These are phyloP conservation scores for Pseudopyrenochaeta lycopersici DNA, from an alignment of 2,329 filamentous ascomycete species.

Conservation along the genomic window DNA sequence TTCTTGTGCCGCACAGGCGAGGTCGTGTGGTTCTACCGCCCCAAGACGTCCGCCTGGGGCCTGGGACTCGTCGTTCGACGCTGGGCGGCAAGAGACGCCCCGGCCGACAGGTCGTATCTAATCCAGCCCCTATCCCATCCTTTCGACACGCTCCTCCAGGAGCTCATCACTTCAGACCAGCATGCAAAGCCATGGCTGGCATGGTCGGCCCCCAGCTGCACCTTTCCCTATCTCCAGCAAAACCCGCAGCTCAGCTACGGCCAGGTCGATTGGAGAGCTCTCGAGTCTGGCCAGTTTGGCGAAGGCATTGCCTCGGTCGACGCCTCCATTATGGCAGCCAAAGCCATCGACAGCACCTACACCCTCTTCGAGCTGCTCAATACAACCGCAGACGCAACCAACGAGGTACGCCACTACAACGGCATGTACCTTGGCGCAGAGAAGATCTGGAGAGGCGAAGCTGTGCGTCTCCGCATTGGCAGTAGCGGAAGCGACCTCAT, in stretches of 20 bases:
- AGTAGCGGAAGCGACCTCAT: constrained; percentile 58
- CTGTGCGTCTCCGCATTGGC: constrained; percentile 61
- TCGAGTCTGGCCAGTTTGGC: constrained; percentile 56
- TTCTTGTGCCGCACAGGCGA: constrained; percentile 65
- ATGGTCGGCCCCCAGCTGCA: constrained; percentile 65
- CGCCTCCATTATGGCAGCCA: constrained; percentile 66
- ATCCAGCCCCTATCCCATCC: constrained; percentile 62
- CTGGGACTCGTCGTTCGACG: constrained; percentile 61
- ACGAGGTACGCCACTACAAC: constrained; percentile 59
- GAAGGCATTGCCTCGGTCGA: constrained; percentile 63
- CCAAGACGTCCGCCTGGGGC: constrained; percentile 59
- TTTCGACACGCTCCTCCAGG: constrained; percentile 46
- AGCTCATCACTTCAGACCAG: constrained; percentile 55
- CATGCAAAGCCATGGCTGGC: constrained; percentile 66
- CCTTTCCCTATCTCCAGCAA: constrained; percentile 54
- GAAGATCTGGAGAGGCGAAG: constrained; percentile 68
- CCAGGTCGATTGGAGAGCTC: constrained; percentile 60
- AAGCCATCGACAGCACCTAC: constrained; percentile 64
- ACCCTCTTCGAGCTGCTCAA: constrained; percentile 62
- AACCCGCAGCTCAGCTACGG: constrained; percentile 55
- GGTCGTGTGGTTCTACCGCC: constrained; percentile 65
- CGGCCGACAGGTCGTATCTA: constrained; percentile 48
- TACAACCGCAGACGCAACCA: constrained; percentile 42
- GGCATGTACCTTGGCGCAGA: constrained; percentile 67
- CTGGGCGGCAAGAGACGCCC: constrained; percentile 48